Conservation (phyloP, 306 rosid genomes). For the Lagenaria siceraria region DNA sequence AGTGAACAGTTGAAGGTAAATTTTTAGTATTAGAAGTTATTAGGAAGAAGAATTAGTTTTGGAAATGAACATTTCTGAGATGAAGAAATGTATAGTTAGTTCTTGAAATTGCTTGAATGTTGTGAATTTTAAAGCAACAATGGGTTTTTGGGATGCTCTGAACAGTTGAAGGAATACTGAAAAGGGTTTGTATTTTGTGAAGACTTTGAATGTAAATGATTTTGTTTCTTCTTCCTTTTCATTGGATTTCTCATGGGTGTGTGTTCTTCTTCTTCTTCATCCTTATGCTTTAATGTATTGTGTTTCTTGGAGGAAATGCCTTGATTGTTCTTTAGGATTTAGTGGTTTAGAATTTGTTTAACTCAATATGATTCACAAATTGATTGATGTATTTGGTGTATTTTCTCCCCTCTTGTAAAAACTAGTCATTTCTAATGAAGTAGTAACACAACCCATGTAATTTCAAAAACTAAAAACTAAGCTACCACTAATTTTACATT, state of each 20-base stretch:
- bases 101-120: not conserved
- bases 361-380: not conserved
- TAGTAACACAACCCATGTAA: no score
- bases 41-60: not conserved
- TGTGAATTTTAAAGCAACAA: not conserved
- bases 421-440: no score
- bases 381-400: not conserved
- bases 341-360: no score
- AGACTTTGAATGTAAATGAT: not conserved
- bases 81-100: not conserved
- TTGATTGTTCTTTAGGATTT: no score
- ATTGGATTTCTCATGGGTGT: not conserved
- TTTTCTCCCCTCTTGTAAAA: no score
- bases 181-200: not conserved
- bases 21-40: not conserved
- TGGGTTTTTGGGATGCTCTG: not conserved
- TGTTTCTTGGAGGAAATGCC: not conserved
- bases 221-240: not conserved
- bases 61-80: not conserved
- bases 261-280: not conserved
- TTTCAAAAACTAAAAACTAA: no score
- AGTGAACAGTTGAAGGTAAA: not conserved
- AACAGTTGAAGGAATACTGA: not conserved
- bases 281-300: not conserved
- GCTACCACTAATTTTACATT: no score